These are phyloP conservation scores for Xylaria sp. DNA, from an alignment of 2,329 filamentous ascomycete species.

Conservation along the genomic window DNA sequence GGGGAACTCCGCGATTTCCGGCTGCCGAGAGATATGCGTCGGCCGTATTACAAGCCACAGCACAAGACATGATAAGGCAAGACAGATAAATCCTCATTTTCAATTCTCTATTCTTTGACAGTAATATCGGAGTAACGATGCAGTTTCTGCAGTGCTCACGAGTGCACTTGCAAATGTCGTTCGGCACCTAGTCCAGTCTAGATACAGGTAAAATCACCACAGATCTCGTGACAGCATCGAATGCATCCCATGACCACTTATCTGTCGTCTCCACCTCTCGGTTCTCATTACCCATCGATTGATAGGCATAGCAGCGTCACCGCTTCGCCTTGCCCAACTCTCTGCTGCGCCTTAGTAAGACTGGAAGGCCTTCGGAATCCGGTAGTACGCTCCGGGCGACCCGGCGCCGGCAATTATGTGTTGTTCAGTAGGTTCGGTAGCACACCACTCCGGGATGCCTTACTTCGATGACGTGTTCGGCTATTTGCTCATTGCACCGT, in stretches of 20 bases:
- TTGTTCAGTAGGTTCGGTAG: neutral
- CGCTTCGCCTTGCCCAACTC: constrained; percentile 12
- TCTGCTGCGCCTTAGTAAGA: constrained; percentile 1
- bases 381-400: neutral
- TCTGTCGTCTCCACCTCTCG: constrained; percentile 7
- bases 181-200: neutral
- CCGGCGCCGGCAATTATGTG: neutral
- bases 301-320: constrained; percentile 13
- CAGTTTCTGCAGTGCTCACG: no score
- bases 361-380: neutral
- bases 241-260: constrained; percentile 17
- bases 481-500: no score
- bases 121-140: no score
- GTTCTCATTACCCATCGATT: neutral
- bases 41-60: no score
- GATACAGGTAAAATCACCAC: neutral
- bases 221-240: constrained; percentile 16
- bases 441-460: neutral
- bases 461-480: neutral
- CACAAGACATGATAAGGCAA: no score
- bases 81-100: no score
- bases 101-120: no score
- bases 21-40: neutral
- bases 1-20: constrained; percentile 21
- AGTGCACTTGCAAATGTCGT: no score